These are phyloP conservation scores for Penicillium angulare DNA, from an alignment of 495 filamentous ascomycete genomes.

Conservation along the genomic window DNA sequence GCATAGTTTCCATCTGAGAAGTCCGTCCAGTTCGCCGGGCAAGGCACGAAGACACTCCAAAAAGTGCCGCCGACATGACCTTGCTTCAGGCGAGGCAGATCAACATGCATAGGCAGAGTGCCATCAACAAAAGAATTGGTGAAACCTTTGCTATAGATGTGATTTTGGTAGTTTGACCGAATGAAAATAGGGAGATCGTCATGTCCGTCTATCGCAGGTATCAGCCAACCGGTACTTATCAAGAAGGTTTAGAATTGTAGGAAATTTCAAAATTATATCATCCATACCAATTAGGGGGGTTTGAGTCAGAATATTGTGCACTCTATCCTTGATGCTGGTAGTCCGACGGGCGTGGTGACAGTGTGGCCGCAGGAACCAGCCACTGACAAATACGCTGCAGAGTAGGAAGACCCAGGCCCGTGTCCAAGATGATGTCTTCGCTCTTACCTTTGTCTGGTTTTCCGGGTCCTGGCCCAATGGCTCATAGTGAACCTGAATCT, in stretches of 20 bases:
- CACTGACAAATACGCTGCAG: slow-evolving; percentile 5
- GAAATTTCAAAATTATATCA: too few species aligned
- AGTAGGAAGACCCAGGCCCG: slow-evolving; percentile 13
- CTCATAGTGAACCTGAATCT: neutral
- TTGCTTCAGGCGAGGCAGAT: slow-evolving; percentile 61
- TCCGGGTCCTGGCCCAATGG: neutral
- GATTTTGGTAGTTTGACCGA: slow-evolving; percentile 65
- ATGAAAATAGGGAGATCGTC: slow-evolving; percentile 82
- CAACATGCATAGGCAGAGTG: slow-evolving; percentile 68
- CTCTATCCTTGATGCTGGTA: slow-evolving; percentile 60
- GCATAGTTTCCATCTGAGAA: slow-evolving; percentile 73
- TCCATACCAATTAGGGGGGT: slow-evolving; percentile 80
- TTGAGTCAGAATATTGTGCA: slow-evolving; percentile 57
- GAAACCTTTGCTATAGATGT: slow-evolving; percentile 75
- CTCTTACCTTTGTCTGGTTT: neutral
- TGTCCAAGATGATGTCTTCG: neutral
- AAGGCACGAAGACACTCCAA: slow-evolving; percentile 85
- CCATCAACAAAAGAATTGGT: slow-evolving; percentile 65
- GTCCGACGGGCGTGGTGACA: slow-evolving; percentile 10
- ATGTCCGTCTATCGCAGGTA: slow-evolving; percentile 70
- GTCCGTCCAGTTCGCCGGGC: slow-evolving; percentile 67
- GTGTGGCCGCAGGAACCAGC: slow-evolving; percentile 17
- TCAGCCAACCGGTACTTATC: too few species aligned
- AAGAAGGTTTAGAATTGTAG: too few species aligned
- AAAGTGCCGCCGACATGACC: slow-evolving; percentile 67